Evolutionary conservation across 2,329 filamentous ascomycete genomes (phyloP).

Genomic region (Magnaporthiopsis incrustans): DNA sequence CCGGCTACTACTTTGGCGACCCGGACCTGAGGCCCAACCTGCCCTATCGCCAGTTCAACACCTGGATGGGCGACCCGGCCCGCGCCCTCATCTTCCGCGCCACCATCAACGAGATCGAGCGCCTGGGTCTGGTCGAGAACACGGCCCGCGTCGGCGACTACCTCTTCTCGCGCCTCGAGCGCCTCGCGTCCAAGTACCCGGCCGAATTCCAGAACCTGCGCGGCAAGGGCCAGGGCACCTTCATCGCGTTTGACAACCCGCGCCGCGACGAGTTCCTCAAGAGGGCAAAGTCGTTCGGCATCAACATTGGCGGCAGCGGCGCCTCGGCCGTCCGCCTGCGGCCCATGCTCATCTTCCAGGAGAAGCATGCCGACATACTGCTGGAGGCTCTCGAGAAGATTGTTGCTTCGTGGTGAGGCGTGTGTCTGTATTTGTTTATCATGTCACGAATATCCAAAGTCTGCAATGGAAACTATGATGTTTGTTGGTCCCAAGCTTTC

Average conservation of each 20-base stretch:
- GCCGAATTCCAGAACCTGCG: constrained; percentile 73
- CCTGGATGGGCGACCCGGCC: constrained; percentile 91
- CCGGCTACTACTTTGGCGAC: constrained; percentile 86
- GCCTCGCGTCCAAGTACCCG: constrained; percentile 62
- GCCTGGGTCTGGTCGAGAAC: constrained; percentile 67
- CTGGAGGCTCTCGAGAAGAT: constrained; percentile 72
- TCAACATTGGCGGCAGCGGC: constrained; percentile 85
- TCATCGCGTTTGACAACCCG: constrained; percentile 85
- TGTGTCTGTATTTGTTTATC: too few species aligned
- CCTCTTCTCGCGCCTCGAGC: constrained; percentile 62
- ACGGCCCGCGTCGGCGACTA: constrained; percentile 75
- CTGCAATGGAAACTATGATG: too few species aligned
- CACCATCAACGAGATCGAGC: constrained; percentile 73
- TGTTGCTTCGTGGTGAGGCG: constrained; percentile 33
- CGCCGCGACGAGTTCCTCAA: constrained; percentile 70
- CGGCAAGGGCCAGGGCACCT: constrained; percentile 82
- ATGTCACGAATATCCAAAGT: too few species aligned
- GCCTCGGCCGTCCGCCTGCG: constrained; percentile 67
- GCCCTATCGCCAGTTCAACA: constrained; percentile 95
- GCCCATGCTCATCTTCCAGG: constrained; percentile 89
- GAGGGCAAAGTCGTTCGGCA: constrained; percentile 69
- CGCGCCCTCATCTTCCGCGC: constrained; percentile 78
- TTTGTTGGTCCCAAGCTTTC: too few species aligned
- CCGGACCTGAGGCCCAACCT: constrained; percentile 76
- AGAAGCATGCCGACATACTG: constrained; percentile 81